A percentile compares a stretch with the other conserved stretches of the same genome.
These are phyloP conservation scores for Xylaria sp. DNA, from an alignment of 2,329 filamentous ascomycete genomes.

Conservation along the genomic window DNA sequence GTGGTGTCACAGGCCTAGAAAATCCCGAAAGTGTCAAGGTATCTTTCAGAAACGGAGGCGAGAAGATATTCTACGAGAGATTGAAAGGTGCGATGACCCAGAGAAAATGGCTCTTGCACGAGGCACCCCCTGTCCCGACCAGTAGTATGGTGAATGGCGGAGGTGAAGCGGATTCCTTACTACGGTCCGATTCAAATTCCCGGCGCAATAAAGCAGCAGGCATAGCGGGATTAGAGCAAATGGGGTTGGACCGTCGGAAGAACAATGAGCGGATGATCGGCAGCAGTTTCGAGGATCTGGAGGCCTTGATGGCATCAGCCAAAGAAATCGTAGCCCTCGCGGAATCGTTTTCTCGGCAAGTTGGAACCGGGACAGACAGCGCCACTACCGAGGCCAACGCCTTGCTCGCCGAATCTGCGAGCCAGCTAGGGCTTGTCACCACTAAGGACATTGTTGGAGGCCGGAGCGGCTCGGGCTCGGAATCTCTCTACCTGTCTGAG, in stretches of 20 bases:
- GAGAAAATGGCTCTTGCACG: slow-evolving; percentile 92
- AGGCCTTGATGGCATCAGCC: slow-evolving; percentile 95
- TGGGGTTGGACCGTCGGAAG: slow-evolving; percentile 83
- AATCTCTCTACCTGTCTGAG: slow-evolving; percentile 89
- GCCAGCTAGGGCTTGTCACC: slow-evolving; percentile 86
- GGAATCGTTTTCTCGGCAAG: slow-evolving; percentile 82
- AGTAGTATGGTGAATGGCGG: slow-evolving; percentile 56
- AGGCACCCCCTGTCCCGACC: slow-evolving; percentile 86
- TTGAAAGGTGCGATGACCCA: slow-evolving; percentile 89
- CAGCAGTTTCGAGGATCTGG: slow-evolving; percentile 93
- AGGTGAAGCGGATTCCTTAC: slow-evolving; percentile 49
- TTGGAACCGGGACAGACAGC: slow-evolving; percentile 64
- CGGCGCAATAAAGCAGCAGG: slow-evolving; percentile 74
- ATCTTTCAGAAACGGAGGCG: slow-evolving; percentile 89
- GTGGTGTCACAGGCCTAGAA: slow-evolving; percentile 58
- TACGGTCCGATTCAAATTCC: slow-evolving; percentile 41
- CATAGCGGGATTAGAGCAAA: slow-evolving; percentile 90
- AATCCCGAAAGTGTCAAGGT: slow-evolving; percentile 83
- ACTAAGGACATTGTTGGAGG: slow-evolving; percentile 92
- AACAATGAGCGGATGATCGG: slow-evolving; percentile 95
- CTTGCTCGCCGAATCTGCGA: slow-evolving; percentile 82
- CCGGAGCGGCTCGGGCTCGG: slow-evolving; percentile 69
- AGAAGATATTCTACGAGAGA: slow-evolving; percentile 88
- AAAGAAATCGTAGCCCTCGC: slow-evolving; percentile 96
- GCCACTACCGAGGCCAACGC: slow-evolving; percentile 75